Conservation (phyloP, 2,329 filamentous ascomycete species). For the Aspergillus quadrilineatus region DNA sequence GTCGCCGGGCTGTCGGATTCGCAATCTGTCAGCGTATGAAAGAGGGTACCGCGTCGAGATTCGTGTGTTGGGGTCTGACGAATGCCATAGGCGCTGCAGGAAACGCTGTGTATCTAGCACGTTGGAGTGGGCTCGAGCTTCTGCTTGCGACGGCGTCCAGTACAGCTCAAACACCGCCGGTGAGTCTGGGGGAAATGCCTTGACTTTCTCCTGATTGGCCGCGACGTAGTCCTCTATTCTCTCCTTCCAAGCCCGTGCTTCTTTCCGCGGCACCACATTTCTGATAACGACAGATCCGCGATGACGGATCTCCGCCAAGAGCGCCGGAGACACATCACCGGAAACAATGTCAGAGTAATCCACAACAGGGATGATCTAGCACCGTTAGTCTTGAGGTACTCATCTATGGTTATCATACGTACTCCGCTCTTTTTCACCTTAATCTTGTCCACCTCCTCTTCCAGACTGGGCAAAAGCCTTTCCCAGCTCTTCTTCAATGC, state of each 20-base stretch:
- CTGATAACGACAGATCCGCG: constrained; percentile 64
- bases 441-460: constrained; percentile 43
- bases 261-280: constrained; percentile 62
- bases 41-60: constrained; percentile 60
- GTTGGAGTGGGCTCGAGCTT: constrained; percentile 65
- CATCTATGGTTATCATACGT: constrained; percentile 14
- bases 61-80: constrained; percentile 48
- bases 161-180: constrained; percentile 75
- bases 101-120: constrained; percentile 61
- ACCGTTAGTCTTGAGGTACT: constrained; percentile 9
- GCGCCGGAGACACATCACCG: constrained; percentile 34
- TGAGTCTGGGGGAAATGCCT: constrained; percentile 64
- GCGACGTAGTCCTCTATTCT: constrained; percentile 65
- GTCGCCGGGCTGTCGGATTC: constrained; percentile 71
- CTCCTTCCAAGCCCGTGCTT: constrained; percentile 65
- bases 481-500: constrained; percentile 43
- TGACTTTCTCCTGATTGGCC: constrained; percentile 54
- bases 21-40: constrained; percentile 68
- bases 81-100: constrained; percentile 66
- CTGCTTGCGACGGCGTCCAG: constrained; percentile 68
- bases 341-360: constrained; percentile 42
- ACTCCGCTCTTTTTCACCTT: constrained; percentile 42
- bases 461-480: constrained; percentile 40
- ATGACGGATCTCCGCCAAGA: constrained; percentile 54
- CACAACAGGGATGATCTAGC: constrained; percentile 44